phyloP scores from a whole-genome alignment of 148 eudicot species.

The Polygonum aviculare region DNA sequence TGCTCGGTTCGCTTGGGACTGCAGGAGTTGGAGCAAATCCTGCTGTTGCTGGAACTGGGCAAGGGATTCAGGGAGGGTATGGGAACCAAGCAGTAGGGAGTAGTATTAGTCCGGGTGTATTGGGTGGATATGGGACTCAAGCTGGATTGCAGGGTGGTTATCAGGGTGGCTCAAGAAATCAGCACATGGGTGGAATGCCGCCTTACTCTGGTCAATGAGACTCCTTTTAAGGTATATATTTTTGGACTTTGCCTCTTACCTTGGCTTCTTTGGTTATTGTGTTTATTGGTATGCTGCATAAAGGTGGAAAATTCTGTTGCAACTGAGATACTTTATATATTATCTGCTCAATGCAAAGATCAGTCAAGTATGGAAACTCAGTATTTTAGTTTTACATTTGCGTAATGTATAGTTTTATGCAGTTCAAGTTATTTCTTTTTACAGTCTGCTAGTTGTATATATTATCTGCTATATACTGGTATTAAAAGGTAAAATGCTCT shows the following conservation, averaged over 20 bases:
- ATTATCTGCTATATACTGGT: not conserved
- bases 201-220: slow-evolving; percentile 68
- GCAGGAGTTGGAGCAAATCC: slow-evolving; percentile 36
- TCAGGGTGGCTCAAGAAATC: slow-evolving; percentile 56
- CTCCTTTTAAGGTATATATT: slow-evolving; percentile 16
- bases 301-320: not conserved
- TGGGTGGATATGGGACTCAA: slow-evolving; percentile 47
- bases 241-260: not conserved
- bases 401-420: not conserved
- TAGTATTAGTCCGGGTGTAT: slow-evolving; percentile 21
- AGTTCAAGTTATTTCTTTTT: not conserved
- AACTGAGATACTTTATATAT: too few relatives aligned
- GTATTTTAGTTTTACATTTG: not conserved
- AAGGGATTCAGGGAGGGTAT: slow-evolving; percentile 42
- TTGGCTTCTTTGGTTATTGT: not conserved
- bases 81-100: slow-evolving; percentile 13
- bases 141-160: slow-evolving; percentile 41
- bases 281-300: not conserved
- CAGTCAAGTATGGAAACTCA: not conserved
- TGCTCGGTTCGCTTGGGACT: slow-evolving; percentile 59
- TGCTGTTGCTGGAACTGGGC: slow-evolving; percentile 26
- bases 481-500: too few relatives aligned
- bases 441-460: not conserved
- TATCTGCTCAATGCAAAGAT: not conserved
- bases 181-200: slow-evolving; percentile 18